Conservation (phyloP, 352 stramenopile species). For the Pilasporangium apinafurcum region DNA sequence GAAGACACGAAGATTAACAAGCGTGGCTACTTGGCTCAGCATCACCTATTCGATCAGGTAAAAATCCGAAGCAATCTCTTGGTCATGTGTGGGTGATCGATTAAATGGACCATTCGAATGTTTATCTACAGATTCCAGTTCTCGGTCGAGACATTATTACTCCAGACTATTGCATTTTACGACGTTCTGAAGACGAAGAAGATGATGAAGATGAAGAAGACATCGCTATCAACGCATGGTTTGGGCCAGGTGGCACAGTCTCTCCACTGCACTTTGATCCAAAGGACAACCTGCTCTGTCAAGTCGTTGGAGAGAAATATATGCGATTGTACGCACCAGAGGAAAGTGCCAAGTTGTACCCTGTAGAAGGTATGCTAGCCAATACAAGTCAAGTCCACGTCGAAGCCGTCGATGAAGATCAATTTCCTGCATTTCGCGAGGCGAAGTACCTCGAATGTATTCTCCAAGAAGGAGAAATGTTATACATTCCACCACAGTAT, state of each 20-base stretch:
- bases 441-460: constrained; percentile 69
- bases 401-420: constrained; percentile 29
- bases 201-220: constrained; percentile 47
- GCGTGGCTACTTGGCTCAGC: constrained; percentile 82
- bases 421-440: constrained; percentile 44
- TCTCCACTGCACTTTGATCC: constrained; percentile 87
- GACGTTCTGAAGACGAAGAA: constrained; percentile 17
- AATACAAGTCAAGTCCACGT: constrained; percentile 84
- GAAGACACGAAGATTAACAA: not conserved
- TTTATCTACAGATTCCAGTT: constrained; percentile 53
- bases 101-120: not conserved
- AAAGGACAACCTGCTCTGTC: constrained; percentile 87
- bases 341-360: constrained; percentile 73
- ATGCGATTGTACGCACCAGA: constrained; percentile 68
- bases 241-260: constrained; percentile 70
- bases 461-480: constrained; percentile 62
- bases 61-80: not conserved
- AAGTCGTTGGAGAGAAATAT: constrained; percentile 83
- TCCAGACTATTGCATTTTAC: constrained; percentile 85
- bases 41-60: constrained; percentile 88
- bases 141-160: constrained; percentile 78
- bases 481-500: constrained; percentile 85
- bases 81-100: not conserved
- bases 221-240: constrained; percentile 85
- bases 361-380: constrained; percentile 71